These are phyloP conservation scores for Leishmania mexicana DNA, from an alignment of 208 protist genomes.

Conservation along the genomic window DNA sequence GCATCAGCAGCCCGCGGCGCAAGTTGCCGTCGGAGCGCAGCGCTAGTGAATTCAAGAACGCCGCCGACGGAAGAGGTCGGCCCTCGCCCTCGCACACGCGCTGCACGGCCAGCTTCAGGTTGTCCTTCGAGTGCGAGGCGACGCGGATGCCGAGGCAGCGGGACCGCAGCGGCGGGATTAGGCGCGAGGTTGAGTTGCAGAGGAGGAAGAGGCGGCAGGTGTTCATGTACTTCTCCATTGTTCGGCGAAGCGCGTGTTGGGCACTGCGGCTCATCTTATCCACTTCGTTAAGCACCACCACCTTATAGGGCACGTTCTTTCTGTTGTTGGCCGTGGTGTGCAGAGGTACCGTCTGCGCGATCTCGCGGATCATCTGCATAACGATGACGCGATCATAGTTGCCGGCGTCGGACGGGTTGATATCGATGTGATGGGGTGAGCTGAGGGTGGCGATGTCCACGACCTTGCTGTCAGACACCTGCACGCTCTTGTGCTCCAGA, in stretches of 20 bases:
- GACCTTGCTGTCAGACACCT: conserved; percentile 92
- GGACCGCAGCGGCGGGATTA: conserved; percentile 97
- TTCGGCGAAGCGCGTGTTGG: conserved; percentile 99
- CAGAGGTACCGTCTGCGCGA: conserved; percentile 95
- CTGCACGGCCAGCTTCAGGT: conserved; percentile 83
- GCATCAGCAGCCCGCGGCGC: conserved; percentile 95
- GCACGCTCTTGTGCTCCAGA: conserved; percentile 90
- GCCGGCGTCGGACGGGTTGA: conserved; percentile 99
- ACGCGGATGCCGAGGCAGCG: conserved; percentile 98
- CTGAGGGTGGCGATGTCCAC: conserved; percentile 97
- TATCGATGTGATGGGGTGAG: conserved; percentile 98
- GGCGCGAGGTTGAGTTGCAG: conserved; percentile 92
- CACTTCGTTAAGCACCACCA: conserved; percentile 98
- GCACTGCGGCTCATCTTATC: conserved; percentile 96
- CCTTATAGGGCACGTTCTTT: conserved; percentile 83
- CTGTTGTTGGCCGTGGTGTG: conserved; percentile 28
- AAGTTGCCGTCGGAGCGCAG: conserved; percentile 94
- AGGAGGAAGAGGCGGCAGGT: conserved; percentile 98
- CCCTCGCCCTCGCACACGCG: conserved; percentile 77
- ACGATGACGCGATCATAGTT: conserved; percentile 97
- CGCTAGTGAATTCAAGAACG: conserved; percentile 77
- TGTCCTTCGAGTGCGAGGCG: conserved; percentile 92
- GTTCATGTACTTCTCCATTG: conserved; percentile 99
- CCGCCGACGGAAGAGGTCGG: conserved; percentile 44
- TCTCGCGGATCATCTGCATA: conserved; percentile 99